phyloP scores from a whole-genome alignment of 495 filamentous ascomycete species.

The Chlorociboria aeruginascens region DNA sequence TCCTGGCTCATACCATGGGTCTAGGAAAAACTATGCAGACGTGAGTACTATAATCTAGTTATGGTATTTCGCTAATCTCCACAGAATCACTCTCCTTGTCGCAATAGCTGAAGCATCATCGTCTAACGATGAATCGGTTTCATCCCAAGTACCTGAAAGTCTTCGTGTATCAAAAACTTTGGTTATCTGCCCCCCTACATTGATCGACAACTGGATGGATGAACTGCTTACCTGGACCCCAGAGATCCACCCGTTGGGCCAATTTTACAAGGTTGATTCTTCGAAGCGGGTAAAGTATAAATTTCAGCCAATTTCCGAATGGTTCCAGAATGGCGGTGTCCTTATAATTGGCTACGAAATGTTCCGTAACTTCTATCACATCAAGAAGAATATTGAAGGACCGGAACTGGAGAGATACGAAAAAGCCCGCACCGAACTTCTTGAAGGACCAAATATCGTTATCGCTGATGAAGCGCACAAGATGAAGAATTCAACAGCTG shows the following conservation, averaged over 20 bases:
- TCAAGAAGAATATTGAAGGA: constrained; percentile 15
- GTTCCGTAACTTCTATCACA: constrained; percentile 33
- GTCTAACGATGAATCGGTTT: constrained; percentile 43
- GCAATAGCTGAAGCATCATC: constrained; percentile 54
- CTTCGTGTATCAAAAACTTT: constrained; percentile 54
- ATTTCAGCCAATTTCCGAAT: constrained; percentile 33
- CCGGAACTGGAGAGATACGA: constrained; percentile 22
- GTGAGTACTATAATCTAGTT: constrained; percentile 5
- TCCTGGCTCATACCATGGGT: constrained; percentile 89
- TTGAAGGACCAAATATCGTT: constrained; percentile 57
- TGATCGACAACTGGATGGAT: constrained; percentile 75
- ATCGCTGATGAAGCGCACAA: constrained; percentile 79
- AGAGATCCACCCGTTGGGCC: constrained; percentile 31
- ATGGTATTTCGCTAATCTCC: background rate
- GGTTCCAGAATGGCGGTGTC: constrained; percentile 57
- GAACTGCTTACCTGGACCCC: constrained; percentile 65
- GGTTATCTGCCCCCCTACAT: constrained; percentile 59
- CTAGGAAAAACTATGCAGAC: constrained; percentile 90
- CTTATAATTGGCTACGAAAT: constrained; percentile 63
- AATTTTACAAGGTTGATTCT: constrained; percentile 35
- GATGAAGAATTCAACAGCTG: constrained; percentile 50
- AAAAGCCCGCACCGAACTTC: constrained; percentile 33
- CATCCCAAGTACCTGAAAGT: constrained; percentile 50
- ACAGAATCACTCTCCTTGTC: constrained; percentile 56
- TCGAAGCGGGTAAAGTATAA: constrained; percentile 23